Conservation (phyloP, 805 yeast species). For the Sugiyamaella chiloensis region DNA sequence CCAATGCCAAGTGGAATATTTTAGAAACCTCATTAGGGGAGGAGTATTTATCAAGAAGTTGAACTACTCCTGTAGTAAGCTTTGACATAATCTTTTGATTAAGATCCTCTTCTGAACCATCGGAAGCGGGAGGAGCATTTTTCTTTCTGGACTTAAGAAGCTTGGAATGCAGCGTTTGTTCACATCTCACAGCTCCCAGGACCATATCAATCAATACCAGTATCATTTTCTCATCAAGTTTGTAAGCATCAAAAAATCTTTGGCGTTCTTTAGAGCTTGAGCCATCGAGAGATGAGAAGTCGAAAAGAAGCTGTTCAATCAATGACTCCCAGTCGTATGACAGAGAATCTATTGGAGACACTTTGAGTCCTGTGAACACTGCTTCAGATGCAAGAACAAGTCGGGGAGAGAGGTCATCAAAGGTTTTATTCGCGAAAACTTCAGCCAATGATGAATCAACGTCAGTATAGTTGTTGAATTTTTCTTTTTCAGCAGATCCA, state of each 20-base stretch:
- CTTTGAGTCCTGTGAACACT: slow-evolving; percentile 7
- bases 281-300: slow-evolving; percentile 17
- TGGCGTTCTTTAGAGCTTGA: not conserved
- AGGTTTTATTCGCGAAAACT: slow-evolving; percentile 1
- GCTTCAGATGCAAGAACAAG: slow-evolving; percentile 17
- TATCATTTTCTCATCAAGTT: slow-evolving; percentile 11
- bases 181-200: not conserved
- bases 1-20: slow-evolving; percentile 22
- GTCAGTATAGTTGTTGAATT: not conserved
- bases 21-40: slow-evolving; percentile 23
- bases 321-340: slow-evolving; percentile 38
- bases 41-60: slow-evolving; percentile 26
- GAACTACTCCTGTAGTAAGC: too few relatives aligned
- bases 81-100: too few relatives aligned
- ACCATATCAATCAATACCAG: slow-evolving; percentile 19
- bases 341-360: slow-evolving; percentile 6
- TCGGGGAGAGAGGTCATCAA: slow-evolving; percentile 20
- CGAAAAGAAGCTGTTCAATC: slow-evolving; percentile 43
- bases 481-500: not conserved
- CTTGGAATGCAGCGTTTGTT: too few relatives aligned
- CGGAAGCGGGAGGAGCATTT: too few relatives aligned
- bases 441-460: not conserved
- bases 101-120: too few relatives aligned
- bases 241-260: slow-evolving; percentile 6
- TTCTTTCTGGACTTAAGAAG: too few relatives aligned